Percentiles rank a stretch among this genome's conserved stretches.
These are phyloP conservation scores for Corymbia calophylla DNA, from an alignment of 441 rosid genomes.

Conservation along the genomic window DNA sequence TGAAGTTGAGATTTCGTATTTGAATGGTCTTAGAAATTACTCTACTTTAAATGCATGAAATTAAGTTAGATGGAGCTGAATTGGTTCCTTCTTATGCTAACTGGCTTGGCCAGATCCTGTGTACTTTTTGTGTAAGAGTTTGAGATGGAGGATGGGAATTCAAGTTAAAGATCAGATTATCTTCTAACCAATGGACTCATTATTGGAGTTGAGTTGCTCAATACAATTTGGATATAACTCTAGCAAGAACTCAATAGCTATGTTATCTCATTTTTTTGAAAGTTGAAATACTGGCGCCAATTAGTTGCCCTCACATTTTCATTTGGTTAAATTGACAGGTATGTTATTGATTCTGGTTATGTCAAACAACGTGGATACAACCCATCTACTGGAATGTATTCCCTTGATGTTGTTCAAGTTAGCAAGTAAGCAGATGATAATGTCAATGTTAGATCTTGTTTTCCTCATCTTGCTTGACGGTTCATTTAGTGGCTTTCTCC, in stretches of 20 bases:
- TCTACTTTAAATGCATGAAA: neutral
- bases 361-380: constrained; percentile 97
- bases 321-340: constrained; percentile 37
- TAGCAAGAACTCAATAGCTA: neutral
- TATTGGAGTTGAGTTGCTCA: neutral
- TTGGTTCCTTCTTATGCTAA: neutral
- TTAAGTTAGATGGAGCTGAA: neutral
- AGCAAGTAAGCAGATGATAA: constrained; percentile 71
- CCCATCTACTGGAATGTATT: constrained; percentile 95
- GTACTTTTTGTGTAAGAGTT: neutral
- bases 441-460: constrained; percentile 3
- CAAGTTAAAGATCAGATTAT: neutral
- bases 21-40: neutral
- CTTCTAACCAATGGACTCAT: neutral
- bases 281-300: neutral
- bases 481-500: neutral
- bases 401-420: constrained; percentile 90
- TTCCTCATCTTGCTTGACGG: neutral
- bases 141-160: neutral
- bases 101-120: neutral
- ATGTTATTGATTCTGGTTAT: constrained; percentile 89
- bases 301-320: neutral
- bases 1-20: neutral
- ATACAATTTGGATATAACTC: neutral
- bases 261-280: neutral